Conservation (phyloP, 257 asterid genomes). For the Plantago ovata region DNA sequence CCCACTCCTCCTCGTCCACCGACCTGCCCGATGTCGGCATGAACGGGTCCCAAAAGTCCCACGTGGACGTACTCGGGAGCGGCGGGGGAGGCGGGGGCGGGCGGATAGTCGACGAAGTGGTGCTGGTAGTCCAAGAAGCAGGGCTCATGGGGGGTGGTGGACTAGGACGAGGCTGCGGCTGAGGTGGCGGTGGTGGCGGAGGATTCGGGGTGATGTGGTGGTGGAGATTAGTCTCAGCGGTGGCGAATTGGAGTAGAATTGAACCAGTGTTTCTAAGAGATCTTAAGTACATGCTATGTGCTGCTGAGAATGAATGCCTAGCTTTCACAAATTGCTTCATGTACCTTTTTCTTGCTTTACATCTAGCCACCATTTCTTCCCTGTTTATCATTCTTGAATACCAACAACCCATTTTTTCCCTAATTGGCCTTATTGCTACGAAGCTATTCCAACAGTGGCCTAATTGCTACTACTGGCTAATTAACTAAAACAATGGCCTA, state of each 20-base stretch:
- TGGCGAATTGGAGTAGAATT: slow-evolving; percentile 79
- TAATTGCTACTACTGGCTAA: too few relatives aligned
- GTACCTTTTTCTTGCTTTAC: slow-evolving; percentile 77
- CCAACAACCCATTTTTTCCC: slow-evolving; percentile 75
- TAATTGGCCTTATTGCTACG: slow-evolving; percentile 6
- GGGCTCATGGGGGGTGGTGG: slow-evolving; percentile 69
- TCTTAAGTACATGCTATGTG: slow-evolving; percentile 73
- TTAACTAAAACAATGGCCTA: too few relatives aligned
- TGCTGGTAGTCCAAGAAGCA: slow-evolving; percentile 52
- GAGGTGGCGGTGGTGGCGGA: slow-evolving; percentile 21
- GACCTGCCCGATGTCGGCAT: slow-evolving; percentile 63
- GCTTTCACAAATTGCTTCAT: slow-evolving; percentile 95
- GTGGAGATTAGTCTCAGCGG: slow-evolving; percentile 71
- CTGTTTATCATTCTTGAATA: slow-evolving; percentile 66
- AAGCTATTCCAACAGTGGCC: too few relatives aligned
- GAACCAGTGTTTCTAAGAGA: slow-evolving; percentile 81
- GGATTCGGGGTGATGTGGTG: slow-evolving; percentile 35
- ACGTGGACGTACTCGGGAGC: slow-evolving; percentile 42
- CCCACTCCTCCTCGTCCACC: slow-evolving; percentile 78
- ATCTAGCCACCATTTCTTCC: slow-evolving; percentile 86
- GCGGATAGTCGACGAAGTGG: slow-evolving; percentile 46
- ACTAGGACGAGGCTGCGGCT: slow-evolving; percentile 33
- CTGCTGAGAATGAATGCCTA: slow-evolving; percentile 77
- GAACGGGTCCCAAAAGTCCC: slow-evolving; percentile 99
- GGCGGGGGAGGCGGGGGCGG: slow-evolving; percentile 87